Evolutionary conservation across 164 flowering plant genomes (phyloP).

Genomic region (Chloranthus sessilifolius): DNA sequence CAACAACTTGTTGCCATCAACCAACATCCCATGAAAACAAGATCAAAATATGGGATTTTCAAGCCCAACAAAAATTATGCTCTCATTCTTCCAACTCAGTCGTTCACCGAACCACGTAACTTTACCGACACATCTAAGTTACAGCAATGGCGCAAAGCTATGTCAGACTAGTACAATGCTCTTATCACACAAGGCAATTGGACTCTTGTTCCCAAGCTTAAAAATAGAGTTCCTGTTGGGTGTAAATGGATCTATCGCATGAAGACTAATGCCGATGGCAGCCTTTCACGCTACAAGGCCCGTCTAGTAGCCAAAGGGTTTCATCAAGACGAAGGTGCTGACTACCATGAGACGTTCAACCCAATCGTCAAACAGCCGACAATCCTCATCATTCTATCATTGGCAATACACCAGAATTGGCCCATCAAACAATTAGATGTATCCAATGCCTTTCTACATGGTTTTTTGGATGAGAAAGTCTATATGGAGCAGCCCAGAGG

Average conservation of each 20-base stretch:
- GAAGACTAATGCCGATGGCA: not conserved
- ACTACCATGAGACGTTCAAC: not conserved
- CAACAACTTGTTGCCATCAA: too few species aligned
- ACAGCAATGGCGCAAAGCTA: not conserved
- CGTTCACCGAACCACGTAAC: too few species aligned
- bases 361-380: constrained; percentile 1
- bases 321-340: not conserved
- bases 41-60: too few species aligned
- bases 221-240: not conserved
- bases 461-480: not conserved
- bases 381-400: not conserved
- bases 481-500: constrained; percentile 4
- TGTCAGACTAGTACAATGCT: constrained; percentile 1
- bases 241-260: constrained; percentile 3
- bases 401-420: not conserved
- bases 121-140: too few species aligned
- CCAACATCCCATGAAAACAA: too few species aligned
- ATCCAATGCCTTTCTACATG: constrained; percentile 1
- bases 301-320: constrained; percentile 4
- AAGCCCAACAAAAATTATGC: too few species aligned
- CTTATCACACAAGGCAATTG: not conserved
- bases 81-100: too few species aligned
- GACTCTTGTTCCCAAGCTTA: not conserved
- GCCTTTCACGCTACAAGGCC: not conserved
- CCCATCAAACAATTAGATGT: not conserved